Evolutionary conservation across 2,329 filamentous ascomycete genomes (phyloP).

Genomic region (Fusarium dimerum): DNA sequence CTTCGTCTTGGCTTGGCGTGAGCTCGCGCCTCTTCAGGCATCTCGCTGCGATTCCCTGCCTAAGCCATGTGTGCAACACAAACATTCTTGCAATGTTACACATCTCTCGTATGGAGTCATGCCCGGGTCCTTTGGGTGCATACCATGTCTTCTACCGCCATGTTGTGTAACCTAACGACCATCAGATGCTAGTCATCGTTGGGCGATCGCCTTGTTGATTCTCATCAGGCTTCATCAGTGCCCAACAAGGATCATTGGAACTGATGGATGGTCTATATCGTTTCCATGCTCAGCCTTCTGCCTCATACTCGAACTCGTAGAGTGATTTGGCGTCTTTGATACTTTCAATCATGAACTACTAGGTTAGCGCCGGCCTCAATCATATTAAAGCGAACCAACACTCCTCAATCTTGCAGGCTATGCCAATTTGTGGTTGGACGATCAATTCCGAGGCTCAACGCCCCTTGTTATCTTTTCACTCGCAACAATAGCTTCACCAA

Average conservation of each 20-base stretch:
- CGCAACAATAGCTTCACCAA: too few relatives aligned
- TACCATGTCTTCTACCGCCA: slow-evolving; percentile 18
- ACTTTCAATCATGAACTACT: slow-evolving; percentile 9
- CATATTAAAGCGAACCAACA: slow-evolving; percentile 9
- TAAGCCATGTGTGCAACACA: slow-evolving; percentile 23
- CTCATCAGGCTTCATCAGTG: too few relatives aligned
- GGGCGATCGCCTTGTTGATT: too few relatives aligned
- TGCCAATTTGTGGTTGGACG: too few relatives aligned
- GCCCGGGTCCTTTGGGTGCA: slow-evolving; percentile 16
- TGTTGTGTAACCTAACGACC: slow-evolving; percentile 17
- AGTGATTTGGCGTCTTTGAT: too few relatives aligned
- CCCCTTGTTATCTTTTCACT: too few relatives aligned
- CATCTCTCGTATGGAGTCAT: slow-evolving; percentile 28
- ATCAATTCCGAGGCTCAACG: too few relatives aligned
- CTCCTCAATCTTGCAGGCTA: background rate
- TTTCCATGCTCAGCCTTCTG: slow-evolving; percentile 18
- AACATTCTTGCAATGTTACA: slow-evolving; percentile 24
- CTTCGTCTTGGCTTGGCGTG: slow-evolving; percentile 3
- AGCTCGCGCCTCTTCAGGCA: slow-evolving; percentile 1
- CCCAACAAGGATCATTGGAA: too few relatives aligned
- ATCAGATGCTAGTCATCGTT: too few relatives aligned
- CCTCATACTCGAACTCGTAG: too few relatives aligned
- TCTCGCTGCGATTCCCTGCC: slow-evolving; percentile 15
- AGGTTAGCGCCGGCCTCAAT: slow-evolving; percentile 5
- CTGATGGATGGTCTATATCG: too few relatives aligned